Base-by-base conservation (phyloP, 1,284 basidiomycete genomes). In the Trametes hirsuta region DNA sequence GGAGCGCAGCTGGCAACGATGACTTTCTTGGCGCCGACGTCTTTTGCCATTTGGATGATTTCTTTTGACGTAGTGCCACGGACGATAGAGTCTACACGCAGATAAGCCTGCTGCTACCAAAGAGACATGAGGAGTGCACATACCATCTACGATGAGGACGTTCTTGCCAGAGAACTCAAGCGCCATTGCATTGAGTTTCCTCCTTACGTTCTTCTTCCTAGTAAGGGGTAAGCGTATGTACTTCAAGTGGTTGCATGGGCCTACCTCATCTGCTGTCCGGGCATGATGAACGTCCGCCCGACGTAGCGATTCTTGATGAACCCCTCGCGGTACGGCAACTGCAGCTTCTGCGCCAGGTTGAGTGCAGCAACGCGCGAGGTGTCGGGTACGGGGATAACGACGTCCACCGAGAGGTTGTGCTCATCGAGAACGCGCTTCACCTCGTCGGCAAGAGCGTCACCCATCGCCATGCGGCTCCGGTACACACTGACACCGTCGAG, bases 241-340 rank as follows among this genome's bases (percentile, higher is more conserved):
- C 10, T n/a, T 40, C 30, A 40, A 51, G n/a, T 66, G 11, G 25
- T 51, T 9, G 4, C 35, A 10, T 3, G 3, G 44, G 61, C 79
- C 48, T 67, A 87, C 88, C 93, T 84, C 85, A 92, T 91, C 74
- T 92, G 90, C 73, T 99, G 97, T 24, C 97, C 97, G 8, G 97
- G 97, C 97, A 99, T 99, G 79, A 99, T 99, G 76, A 99, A 99
- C 0, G 97, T 99, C 63, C 97, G 82, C 3, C 97, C 97, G 48
- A 99, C 94, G 78, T 99, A 99, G 47, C 97, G 89, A 77, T 99
- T 99, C 83, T 99, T 99, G 70, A 99, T 89, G 75, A 99, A 99
- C 3, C 97, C 97, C 80, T 99, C 97, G 50, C 97, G 87, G 77
- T 99, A 99, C 2, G 97, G 97, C 35, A 99, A 81, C 15, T 84